These are phyloP conservation scores for Talaromyces sp. DNA, from an alignment of 2,329 filamentous ascomycete genomes.

Conservation along the genomic window DNA sequence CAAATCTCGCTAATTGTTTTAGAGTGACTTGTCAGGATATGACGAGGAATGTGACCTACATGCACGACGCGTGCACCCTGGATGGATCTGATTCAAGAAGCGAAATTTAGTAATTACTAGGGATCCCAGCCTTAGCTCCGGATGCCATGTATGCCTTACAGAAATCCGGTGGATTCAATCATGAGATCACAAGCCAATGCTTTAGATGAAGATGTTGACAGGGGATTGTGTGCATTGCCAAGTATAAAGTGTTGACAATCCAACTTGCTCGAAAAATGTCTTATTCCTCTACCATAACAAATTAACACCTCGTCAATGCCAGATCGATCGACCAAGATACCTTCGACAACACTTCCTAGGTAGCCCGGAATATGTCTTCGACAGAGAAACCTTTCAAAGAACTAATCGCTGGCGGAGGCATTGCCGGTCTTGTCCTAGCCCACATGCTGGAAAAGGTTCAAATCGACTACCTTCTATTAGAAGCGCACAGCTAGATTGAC, in stretches of 20 bases:
- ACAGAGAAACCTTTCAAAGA: slow-evolving; percentile 29
- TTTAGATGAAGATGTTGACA: neutral
- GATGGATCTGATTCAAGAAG: neutral
- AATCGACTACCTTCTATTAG: slow-evolving; percentile 53
- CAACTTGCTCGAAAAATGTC: neutral
- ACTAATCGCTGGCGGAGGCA: slow-evolving; percentile 51
- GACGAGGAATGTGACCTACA: neutral
- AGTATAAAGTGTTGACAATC: too few species aligned
- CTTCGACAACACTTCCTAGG: neutral
- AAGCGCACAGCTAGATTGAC: slow-evolving; percentile 35
- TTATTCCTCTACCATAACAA: neutral
- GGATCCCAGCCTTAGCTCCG: too few species aligned
- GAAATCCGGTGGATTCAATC: neutral
- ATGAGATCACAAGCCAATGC: neutral
- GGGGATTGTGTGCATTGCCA: neutral
- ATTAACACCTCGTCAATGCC: neutral
- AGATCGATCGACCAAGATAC: neutral
- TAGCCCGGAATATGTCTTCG: neutral
- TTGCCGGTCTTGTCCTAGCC: slow-evolving; percentile 51
- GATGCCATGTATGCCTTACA: neutral
- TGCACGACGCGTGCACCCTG: neutral
- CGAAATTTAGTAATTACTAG: neutral
- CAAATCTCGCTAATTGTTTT: neutral
- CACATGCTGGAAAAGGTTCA: slow-evolving; percentile 46
- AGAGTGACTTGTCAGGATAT: neutral